Evolutionary conservation across 163 green algal genomes (phyloP).

Genomic region (Chlamydomonas reinhardtii): DNA sequence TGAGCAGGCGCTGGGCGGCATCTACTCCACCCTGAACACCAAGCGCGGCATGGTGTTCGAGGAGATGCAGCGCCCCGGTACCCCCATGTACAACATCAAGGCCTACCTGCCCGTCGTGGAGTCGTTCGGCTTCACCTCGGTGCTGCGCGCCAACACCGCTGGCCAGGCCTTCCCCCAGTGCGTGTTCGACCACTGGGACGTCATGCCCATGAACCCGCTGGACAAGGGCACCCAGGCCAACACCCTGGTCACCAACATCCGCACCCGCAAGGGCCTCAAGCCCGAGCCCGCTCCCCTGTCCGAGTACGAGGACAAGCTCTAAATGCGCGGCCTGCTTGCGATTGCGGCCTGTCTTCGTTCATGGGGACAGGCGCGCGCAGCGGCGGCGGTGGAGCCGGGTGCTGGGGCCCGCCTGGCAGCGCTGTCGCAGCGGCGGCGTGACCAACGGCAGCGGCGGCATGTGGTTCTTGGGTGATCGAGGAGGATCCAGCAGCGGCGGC

Average conservation of each 20-base stretch:
- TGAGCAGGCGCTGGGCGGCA: constrained; percentile 95
- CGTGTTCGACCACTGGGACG: constrained; percentile 99
- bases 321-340: not conserved
- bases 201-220: constrained; percentile 91
- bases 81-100: constrained; percentile 99
- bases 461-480: too few relatives aligned
- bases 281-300: constrained; percentile 78
- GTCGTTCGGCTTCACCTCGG: constrained; percentile 98
- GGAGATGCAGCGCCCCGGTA: constrained; percentile 97
- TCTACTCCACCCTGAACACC: constrained; percentile 99
- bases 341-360: not conserved
- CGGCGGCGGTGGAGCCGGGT: not conserved
- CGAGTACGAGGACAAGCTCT: constrained; percentile 99
- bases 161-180: constrained; percentile 99
- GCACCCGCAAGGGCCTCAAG: constrained; percentile 99
- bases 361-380: too few relatives aligned
- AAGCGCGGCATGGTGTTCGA: constrained; percentile 99
- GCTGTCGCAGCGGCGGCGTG: not conserved
- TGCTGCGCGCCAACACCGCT: constrained; percentile 93
- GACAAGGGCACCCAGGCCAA: constrained; percentile 81
- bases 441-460: too few relatives aligned
- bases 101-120: constrained; percentile 99
- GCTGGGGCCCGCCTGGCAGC: not conserved
- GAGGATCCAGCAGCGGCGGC: too few relatives aligned
- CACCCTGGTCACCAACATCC: constrained; percentile 90